Conservation (phyloP, 116 monocot species). For the Zostera marina region DNA sequence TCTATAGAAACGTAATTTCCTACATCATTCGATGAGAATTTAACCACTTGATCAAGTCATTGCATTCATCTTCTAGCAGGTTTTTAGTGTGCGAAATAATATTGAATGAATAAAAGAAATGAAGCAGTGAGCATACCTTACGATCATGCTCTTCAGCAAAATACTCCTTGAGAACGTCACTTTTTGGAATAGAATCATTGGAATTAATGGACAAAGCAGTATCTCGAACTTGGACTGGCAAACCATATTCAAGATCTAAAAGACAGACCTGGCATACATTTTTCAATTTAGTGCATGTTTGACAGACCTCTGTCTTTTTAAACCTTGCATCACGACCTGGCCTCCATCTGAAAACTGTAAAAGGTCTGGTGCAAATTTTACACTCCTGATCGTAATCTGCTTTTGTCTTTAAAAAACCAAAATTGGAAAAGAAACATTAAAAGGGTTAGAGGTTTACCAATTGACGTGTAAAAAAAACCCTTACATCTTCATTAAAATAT, state of each 20-base stretch:
- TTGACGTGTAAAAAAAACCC: too few species aligned
- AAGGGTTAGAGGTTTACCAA: too few species aligned
- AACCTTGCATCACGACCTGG: constrained; percentile 95
- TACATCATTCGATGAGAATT: background rate
- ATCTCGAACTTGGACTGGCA: constrained; percentile 94
- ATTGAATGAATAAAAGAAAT: background rate
- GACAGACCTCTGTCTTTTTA: constrained; percentile 95
- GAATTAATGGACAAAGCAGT: constrained; percentile 85
- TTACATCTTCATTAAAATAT: too few species aligned
- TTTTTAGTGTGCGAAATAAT: too few species aligned
- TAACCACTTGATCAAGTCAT: background rate
- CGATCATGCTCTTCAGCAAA: constrained; percentile 98
- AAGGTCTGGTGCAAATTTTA: constrained; percentile 91
- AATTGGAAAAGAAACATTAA: background rate
- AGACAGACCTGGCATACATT: constrained; percentile 98
- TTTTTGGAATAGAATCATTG: constrained; percentile 90
- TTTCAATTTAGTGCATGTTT: constrained; percentile 95
- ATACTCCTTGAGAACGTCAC: constrained; percentile 90
- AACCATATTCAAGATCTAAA: constrained; percentile 89
- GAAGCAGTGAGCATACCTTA: constrained; percentile 34
- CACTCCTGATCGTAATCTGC: constrained; percentile 98
- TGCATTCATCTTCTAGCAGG: too few species aligned
- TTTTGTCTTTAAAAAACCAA: constrained; percentile 38
- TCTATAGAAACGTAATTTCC: too few species aligned
- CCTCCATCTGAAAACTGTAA: constrained; percentile 95